Base-by-base conservation (phyloP, 805 yeast genomes). In the Schwanniomyces pseudopolymorphus region DNA sequence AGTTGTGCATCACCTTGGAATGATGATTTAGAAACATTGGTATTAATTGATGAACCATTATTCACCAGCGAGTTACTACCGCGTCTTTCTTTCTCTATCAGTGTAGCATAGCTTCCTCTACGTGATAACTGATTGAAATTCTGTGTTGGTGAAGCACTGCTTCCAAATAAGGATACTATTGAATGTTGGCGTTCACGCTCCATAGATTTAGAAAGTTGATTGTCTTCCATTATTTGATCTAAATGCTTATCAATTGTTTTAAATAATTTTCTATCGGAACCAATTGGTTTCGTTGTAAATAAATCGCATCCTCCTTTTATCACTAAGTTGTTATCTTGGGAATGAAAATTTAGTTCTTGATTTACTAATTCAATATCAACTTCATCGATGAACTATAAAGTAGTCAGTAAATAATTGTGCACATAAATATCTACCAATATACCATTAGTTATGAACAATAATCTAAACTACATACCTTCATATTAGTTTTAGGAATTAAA, bases 241-340 rank as follows among this genome's bases (percentile, higher is more conserved):
- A 89, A 75, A 58, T 88, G 92, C 54, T 85, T 82, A 61, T 90
- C 97, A 37, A 94, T 83, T 0, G 91, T 83, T 64, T 89, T 89
- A 72, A 87, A 89, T 24, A 92, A 77, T 66, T 91, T 91, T 55
- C 90, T 79, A 66, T 94, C 99, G 1, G 92, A 78, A 1, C 94
- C 89, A 20, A 91, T 89, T 1, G 97, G 90, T 59, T 92, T 94
- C 1, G 99, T 94, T 1, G 98, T 88, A 60, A 89, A 94, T 41
- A 94, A 77, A 61, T 94, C 99, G 62, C 96, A 85, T 21, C 96
- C 90, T 10, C 97, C 98, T 46, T 80, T 79, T 33, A 94, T 82
- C 40, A 72, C 68, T 21, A 72, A 60, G 46, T 69, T 72, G 50
- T 70, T 67, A 51, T 72, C 77, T 22, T 63, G 73, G 13, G 76